phyloP scores from a whole-genome alignment of 2,329 filamentous ascomycete species.

The Diaporthe ilicicola region DNA sequence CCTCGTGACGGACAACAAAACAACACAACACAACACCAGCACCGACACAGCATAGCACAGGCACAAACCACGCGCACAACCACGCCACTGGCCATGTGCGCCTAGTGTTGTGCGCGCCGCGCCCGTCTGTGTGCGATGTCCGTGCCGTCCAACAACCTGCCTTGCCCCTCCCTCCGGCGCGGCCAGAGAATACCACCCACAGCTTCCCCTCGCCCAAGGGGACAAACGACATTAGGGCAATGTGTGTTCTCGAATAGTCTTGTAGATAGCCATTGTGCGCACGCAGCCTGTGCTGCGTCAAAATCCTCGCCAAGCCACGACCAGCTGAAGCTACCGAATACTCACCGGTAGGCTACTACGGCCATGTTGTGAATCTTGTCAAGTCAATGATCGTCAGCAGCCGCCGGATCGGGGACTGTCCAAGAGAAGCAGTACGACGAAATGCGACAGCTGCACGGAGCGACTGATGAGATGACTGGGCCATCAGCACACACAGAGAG shows the following conservation, averaged over 20 bases:
- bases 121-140: neutral
- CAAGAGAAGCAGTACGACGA: neutral
- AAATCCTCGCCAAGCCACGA: constrained; percentile 5
- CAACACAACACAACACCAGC: neutral
- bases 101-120: neutral
- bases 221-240: neutral
- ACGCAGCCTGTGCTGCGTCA: neutral
- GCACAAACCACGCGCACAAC: neutral
- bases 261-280: neutral
- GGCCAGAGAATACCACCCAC: neutral
- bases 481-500: neutral
- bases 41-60: neutral
- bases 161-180: neutral
- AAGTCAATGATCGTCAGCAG: neutral
- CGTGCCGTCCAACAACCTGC: neutral
- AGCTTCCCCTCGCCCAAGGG: neutral
- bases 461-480: neutral
- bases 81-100: constrained; percentile 8
- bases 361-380: neutral
- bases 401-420: neutral
- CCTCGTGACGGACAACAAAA: neutral
- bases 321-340: neutral
- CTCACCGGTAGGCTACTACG: neutral
- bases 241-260: neutral
- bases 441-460: neutral